Conservation (phyloP, 108 stramenopile species). For the Pseudonitzschia multiseries region DNA sequence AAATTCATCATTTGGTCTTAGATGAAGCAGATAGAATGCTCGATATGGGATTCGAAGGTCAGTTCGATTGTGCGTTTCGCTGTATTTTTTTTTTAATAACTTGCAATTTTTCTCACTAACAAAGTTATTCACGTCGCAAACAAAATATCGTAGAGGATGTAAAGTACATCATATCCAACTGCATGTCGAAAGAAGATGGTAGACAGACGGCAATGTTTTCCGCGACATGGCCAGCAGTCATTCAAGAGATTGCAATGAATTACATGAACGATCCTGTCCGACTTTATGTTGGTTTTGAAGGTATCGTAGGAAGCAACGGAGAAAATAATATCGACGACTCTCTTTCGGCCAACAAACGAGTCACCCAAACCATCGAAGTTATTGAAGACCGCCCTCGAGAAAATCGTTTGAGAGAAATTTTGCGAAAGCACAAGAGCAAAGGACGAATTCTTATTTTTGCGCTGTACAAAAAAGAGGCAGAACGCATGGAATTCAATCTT, state of each 20-base stretch:
- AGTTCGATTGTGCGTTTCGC: conserved; percentile 19
- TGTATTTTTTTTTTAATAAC: not conserved
- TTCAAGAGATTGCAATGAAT: conserved; percentile 90
- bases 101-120: not conserved
- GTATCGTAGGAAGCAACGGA: conserved; percentile 75
- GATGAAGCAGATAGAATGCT: conserved; percentile 99
- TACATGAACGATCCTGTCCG: conserved; percentile 86
- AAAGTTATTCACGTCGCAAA: conserved; percentile 9
- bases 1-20: conserved; percentile 83
- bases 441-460: conserved; percentile 93
- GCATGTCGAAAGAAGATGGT: conserved; percentile 50
- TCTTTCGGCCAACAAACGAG: conserved; percentile 93
- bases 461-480: conserved; percentile 98
- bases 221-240: conserved; percentile 96
- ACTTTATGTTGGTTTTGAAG: conserved; percentile 86
- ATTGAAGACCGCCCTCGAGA: conserved; percentile 91
- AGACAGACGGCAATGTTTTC: conserved; percentile 97
- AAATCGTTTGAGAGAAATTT: conserved; percentile 68
- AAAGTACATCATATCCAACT: conserved; percentile 71
- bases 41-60: conserved; percentile 88
- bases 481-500: conserved; percentile 82
- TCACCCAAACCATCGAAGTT: conserved; percentile 93
- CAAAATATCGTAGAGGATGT: conserved; percentile 67
- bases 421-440: conserved; percentile 64
- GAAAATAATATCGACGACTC: conserved; percentile 80